Percentiles rank a stretch among this genome's conserved stretches.
These are phyloP conservation scores for Solanum bulbocastanum DNA, from an alignment of 257 asterid genomes.

Conservation along the genomic window DNA sequence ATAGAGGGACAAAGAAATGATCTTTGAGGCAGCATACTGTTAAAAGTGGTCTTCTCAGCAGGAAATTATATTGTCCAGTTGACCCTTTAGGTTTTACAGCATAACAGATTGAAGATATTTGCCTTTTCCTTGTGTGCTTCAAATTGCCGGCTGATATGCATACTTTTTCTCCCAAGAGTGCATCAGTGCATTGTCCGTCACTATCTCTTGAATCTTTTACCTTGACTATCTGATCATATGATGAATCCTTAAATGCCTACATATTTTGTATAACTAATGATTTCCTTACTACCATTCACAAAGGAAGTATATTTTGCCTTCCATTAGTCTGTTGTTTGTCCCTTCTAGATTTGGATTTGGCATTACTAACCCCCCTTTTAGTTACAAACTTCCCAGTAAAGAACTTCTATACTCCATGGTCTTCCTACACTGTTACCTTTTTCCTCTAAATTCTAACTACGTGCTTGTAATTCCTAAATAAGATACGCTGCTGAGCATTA, in stretches of 20 bases:
- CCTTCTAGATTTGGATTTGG: not conserved
- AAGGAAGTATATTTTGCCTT: not conserved
- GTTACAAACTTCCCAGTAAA: not conserved
- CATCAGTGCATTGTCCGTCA: not conserved
- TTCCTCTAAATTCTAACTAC: not conserved
- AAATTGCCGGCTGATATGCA: not conserved
- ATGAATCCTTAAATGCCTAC: not conserved
- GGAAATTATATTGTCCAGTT: not conserved
- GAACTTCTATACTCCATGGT: not conserved
- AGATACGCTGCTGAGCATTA: not conserved
- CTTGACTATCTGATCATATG: not conserved
- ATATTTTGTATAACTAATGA: not conserved
- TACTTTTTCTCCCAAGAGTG: not conserved
- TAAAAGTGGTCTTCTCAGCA: not conserved
- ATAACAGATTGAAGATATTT: not conserved
- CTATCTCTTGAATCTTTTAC: not conserved
- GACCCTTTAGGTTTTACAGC: not conserved
- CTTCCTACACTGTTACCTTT: not conserved
- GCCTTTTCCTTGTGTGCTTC: not conserved
- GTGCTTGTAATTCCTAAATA: not conserved
- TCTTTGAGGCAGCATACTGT: not conserved
- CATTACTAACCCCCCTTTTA: not conserved
- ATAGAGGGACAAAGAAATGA: not conserved
- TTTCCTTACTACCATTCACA: not conserved
- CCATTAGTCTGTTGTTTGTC: not conserved